A percentile compares a stretch with the other conserved stretches of the same genome.
Evolutionary conservation across 2,329 filamentous ascomycete genomes (phyloP).

Genomic region (Pseudopyrenochaeta lycopersici): DNA sequence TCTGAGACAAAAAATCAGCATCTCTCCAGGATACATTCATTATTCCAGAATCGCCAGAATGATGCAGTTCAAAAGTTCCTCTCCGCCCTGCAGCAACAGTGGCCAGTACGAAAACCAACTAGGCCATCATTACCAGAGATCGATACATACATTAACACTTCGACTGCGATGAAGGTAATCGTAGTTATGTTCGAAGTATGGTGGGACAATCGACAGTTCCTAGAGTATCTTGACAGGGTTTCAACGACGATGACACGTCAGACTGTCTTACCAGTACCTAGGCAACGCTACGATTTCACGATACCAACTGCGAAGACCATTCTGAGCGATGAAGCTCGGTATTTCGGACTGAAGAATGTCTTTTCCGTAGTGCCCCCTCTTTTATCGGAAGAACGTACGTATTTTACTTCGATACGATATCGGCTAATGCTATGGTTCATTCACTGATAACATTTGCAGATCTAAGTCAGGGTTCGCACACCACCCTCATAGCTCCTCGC

Average conservation of each 20-base stretch:
- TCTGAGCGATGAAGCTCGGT: neutral
- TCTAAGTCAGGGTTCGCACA: too few relatives aligned
- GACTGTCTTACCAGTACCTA: neutral
- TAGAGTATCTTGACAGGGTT: conserved; percentile 31
- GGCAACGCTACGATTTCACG: neutral
- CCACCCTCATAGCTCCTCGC: neutral
- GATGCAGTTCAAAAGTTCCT: conserved; percentile 19
- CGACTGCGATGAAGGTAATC: conserved; percentile 25
- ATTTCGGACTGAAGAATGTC: conserved; percentile 7
- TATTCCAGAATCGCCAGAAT: conserved; percentile 10
- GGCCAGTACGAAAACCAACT: conserved; percentile 20
- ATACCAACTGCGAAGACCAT: neutral
- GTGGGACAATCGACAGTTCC: conserved; percentile 53
- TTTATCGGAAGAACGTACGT: neutral
- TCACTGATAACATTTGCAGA: too few relatives aligned
- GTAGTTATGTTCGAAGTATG: conserved; percentile 22
- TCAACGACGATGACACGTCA: conserved; percentile 16
- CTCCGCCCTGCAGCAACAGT: conserved; percentile 23
- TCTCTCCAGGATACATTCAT: conserved; percentile 5
- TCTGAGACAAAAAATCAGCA: conserved; percentile 21
- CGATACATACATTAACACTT: conserved; percentile 21
- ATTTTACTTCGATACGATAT: neutral
- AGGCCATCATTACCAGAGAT: conserved; percentile 8
- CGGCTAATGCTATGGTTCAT: neutral
- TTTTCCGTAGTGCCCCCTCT: conserved; percentile 2